Conservation (phyloP, 2,329 filamentous ascomycete species). For the Macrophomina pseudophaseolina region DNA sequence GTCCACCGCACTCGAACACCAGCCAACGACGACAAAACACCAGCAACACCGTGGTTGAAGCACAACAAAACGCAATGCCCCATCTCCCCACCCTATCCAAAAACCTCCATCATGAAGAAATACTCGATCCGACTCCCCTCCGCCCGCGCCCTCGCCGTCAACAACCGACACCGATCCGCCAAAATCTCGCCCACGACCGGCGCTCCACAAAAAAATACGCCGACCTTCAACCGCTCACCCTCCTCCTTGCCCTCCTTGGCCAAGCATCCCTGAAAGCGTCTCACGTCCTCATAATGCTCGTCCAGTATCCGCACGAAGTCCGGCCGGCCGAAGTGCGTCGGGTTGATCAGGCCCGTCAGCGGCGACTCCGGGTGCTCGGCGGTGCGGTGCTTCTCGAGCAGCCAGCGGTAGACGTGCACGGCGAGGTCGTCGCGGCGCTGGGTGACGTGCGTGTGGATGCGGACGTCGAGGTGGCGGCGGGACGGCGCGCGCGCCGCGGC, state of each 20-base stretch:
- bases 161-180: constrained; percentile 58
- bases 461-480: constrained; percentile 55
- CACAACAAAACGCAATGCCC: too few species aligned
- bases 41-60: too few species aligned
- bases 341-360: constrained; percentile 59
- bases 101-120: constrained; percentile 64
- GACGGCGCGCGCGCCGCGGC: constrained; percentile 31
- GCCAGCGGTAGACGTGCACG: constrained; percentile 61
- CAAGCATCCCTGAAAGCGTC: constrained; percentile 30
- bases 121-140: constrained; percentile 61
- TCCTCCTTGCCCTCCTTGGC: constrained; percentile 31
- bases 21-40: too few species aligned
- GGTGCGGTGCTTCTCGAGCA: constrained; percentile 63
- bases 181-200: constrained; percentile 57
- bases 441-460: constrained; percentile 63
- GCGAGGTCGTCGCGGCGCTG: constrained; percentile 60
- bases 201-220: constrained; percentile 63
- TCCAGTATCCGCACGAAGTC: constrained; percentile 61
- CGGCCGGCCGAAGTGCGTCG: constrained; percentile 61
- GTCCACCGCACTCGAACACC: too few species aligned
- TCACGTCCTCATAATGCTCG: constrained; percentile 60
- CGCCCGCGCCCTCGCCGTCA: constrained; percentile 58
- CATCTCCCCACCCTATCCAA: constrained; percentile 44
- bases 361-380: constrained; percentile 57
- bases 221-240: constrained; percentile 52